Evolutionary conservation across 2,329 filamentous ascomycete species (phyloP), one percentile per base, ranked within the genome.

Genomic region (Samsoniella hepiali): DNA sequence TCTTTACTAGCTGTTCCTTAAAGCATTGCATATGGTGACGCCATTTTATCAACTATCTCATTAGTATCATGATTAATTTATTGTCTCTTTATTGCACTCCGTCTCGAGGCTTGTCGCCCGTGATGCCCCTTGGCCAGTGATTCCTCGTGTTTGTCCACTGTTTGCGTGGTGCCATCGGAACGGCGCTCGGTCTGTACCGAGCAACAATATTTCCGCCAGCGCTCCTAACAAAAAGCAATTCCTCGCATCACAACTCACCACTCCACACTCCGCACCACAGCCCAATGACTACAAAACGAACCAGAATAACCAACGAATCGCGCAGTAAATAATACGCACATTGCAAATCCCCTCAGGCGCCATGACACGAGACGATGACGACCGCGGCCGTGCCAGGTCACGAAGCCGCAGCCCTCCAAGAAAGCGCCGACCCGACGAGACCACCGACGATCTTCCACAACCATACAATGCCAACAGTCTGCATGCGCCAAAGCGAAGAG

Each of bases 401-500:
- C 54, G 56, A 69, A 66, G 55, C 59, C 59, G 59, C 53, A 56
- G 42, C 57, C 56, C 50, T 38, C 59, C 65, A 11, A 62, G 54
- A 44, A 74, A 75, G 67, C 72, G 75, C 63, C 69, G 66, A 64
- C 74, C 69, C 66, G 69, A 74, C 63, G 71, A 69, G 64, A 65
- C 63, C 38, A 71, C 73, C 63, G 77, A 81, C 58, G 77, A 80
- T 45, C 79, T 85, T 5, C 84, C 84, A 9, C 84, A 86, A 66
- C 84, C 84, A 5, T 87, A 86, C 75, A 84, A 87, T 67, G 84
- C 84, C 29, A 82, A 81, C 67, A 79, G 79, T 49, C 79, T 87
- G 29, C 83, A 85, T 67, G 79, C 83, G 1, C 83, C 84, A 32
- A 86, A 86, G 73, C 83, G 85, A 69, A 82, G 84, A 56, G 81